Evolutionary conservation across 2,329 filamentous ascomycete species (phyloP), one percentile per base, ranked within the genome.

Genomic region (Paecilomyces sp.): DNA sequence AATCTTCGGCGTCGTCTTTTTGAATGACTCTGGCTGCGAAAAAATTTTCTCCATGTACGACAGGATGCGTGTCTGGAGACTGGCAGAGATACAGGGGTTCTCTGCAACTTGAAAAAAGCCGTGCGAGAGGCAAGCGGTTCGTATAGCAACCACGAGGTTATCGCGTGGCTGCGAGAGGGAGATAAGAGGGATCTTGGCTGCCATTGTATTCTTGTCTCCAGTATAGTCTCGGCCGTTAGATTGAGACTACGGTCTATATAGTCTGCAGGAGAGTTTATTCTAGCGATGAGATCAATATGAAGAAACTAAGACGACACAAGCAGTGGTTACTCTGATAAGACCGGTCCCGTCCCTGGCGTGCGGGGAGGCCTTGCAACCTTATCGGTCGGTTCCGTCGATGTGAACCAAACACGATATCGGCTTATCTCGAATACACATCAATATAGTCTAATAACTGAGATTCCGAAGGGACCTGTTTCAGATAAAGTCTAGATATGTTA

Each of bases 21-120:
- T 56, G 24, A 51, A 41, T 8, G 12, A 41, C 18, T 31, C 31
- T 25, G 34, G n/a, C 28, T 54, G 15, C 15, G 24, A 18, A 25
- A 58, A 51, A 18, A 47, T 51, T 15, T 24, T 56, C 36, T 58
- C 22, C 57, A 58, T 55, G 25, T 25, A 52, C n/a, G n/a, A 18
- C 12, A 55, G 18, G n/a, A 55, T 51, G n/a, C 30, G n/a, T 22
- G 2, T 2, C 13, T 54, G 18, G 50, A 41, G 51, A 25, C 15
- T 18, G 8, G 15, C 3, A n/a, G 36, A 47, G 36, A n/a, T 47
- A 8, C 36, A 47, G 15, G 36, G 36, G n/a, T 47, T 47, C 15
- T n/a, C 36, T 15, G 4, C 22, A 8, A 47, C 36, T 47, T 47
- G 36, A 7, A 47, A 47, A 15, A 47, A 47, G 36, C 36, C 36